A percentile compares a stretch with the other conserved stretches of the same genome.
Evolutionary conservation across 1,284 basidiomycete genomes (phyloP).

Genomic region (Spongispora temasekensis): DNA sequence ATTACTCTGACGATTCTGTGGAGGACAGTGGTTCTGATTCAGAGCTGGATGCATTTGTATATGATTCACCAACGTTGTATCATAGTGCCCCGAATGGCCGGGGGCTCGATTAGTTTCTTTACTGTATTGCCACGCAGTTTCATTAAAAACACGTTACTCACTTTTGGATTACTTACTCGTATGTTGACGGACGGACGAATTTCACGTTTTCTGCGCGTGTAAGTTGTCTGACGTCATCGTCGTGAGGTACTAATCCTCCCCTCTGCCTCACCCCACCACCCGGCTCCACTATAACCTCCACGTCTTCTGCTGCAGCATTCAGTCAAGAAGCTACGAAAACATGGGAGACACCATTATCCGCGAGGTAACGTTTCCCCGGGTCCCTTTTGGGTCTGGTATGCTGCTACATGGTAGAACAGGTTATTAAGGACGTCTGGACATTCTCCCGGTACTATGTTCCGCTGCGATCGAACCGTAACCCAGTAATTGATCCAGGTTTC

Average conservation of each 20-base stretch:
- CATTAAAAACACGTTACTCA: conserved; percentile 1
- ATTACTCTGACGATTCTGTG: conserved; percentile 47
- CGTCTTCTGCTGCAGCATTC: conserved; percentile 6
- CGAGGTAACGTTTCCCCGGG: conserved; percentile 24
- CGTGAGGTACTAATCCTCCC: conserved; percentile 8
- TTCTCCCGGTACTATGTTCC: conserved; percentile 64
- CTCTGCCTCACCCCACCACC: conserved; percentile 12
- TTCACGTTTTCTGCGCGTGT: conserved; percentile 17
- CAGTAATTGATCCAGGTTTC: conserved; percentile 10
- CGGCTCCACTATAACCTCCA: conserved; percentile 22
- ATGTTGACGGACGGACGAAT: not conserved
- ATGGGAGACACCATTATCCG: conserved; percentile 32
- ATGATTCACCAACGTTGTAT: conserved; percentile 53
- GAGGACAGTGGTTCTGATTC: conserved; percentile 57
- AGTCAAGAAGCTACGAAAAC: conserved; percentile 6
- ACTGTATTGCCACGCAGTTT: not conserved
- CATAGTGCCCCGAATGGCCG: conserved; percentile 45
- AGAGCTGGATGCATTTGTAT: conserved; percentile 69
- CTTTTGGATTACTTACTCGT: conserved; percentile 5
- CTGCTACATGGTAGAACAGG: conserved; percentile 35
- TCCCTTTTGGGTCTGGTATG: not conserved
- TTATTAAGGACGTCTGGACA: conserved; percentile 66
- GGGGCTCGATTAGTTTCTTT: conserved; percentile 32
- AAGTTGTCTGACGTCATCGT: conserved; percentile 27
- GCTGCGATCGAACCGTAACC: not conserved